Percentiles rank a stretch among this genome's conserved stretches.
These are phyloP conservation scores for Nannochloropsis salina DNA, from an alignment of 108 stramenopile genomes.

Conservation along the genomic window DNA sequence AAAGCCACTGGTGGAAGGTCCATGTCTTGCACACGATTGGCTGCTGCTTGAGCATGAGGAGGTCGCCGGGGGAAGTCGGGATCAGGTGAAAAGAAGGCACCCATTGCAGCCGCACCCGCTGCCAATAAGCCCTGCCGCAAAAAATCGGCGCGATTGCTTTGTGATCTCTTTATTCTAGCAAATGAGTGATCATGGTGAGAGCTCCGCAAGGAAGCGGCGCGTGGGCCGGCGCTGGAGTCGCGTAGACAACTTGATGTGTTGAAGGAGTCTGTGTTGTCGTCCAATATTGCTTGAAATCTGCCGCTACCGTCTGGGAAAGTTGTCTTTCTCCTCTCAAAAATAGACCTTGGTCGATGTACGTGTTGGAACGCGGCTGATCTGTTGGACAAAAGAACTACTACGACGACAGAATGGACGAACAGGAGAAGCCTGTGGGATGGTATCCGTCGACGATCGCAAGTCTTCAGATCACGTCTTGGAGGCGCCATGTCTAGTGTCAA, in stretches of 20 bases:
- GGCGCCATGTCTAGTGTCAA: no score
- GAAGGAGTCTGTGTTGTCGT: neutral
- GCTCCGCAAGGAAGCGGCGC: neutral
- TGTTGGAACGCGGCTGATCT: neutral
- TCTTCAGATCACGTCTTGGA: no score
- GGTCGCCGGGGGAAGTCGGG: no score
- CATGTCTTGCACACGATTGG: neutral
- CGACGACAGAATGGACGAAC: neutral
- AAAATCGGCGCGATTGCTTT: neutral
- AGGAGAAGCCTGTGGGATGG: neutral
- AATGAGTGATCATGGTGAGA: neutral
- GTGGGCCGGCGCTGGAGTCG: neutral
- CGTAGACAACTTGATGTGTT: neutral
- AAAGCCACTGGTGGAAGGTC: neutral
- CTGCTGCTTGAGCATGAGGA: neutral
- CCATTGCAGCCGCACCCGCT: neutral
- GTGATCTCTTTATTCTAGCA: neutral
- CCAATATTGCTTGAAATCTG: neutral
- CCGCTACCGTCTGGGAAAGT: neutral
- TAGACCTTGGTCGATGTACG: neutral
- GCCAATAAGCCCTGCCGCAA: slow-evolving; percentile 11
- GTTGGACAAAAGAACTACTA: neutral
- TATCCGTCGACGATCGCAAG: neutral
- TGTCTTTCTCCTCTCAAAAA: neutral
- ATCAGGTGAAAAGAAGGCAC: neutral